Evolutionary conservation across 2,329 filamentous ascomycete genomes (phyloP).

Genomic region (Fusarium virguliforme): DNA sequence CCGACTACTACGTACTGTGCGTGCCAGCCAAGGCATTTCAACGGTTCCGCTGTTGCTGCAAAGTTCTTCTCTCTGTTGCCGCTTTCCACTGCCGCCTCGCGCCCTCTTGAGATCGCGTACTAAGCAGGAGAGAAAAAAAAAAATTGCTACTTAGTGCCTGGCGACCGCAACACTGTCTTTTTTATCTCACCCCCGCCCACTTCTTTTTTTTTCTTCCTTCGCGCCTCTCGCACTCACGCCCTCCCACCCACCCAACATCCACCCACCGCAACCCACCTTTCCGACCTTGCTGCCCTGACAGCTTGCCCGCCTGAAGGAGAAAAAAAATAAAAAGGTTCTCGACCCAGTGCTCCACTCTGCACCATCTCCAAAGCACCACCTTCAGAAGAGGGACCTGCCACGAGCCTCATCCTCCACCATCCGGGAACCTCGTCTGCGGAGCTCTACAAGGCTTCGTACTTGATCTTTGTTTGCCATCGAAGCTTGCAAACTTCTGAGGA

Average conservation of each 20-base stretch:
- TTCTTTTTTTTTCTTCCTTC: slow-evolving; percentile 46
- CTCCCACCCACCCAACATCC: slow-evolving; percentile 42
- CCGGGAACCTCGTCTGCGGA: slow-evolving; percentile 55
- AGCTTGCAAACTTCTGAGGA: slow-evolving; percentile 36
- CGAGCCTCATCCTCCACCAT: slow-evolving; percentile 61
- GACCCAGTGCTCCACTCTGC: slow-evolving; percentile 65
- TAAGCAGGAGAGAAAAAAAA: slow-evolving; percentile 43
- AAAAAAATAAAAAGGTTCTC: slow-evolving; percentile 62
- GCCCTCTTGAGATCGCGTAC: slow-evolving; percentile 37
- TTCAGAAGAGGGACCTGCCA: slow-evolving; percentile 59
- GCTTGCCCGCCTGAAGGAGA: slow-evolving; percentile 45
- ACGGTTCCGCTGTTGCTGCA: slow-evolving; percentile 45
- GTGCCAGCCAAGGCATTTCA: slow-evolving; percentile 45
- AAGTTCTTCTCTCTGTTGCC: slow-evolving; percentile 22
- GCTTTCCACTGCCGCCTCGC: slow-evolving; percentile 32
- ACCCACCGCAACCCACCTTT: slow-evolving; percentile 52
- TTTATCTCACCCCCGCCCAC: slow-evolving; percentile 45
- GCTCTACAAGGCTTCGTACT: slow-evolving; percentile 49
- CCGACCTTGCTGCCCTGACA: slow-evolving; percentile 52
- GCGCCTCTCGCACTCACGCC: slow-evolving; percentile 43
- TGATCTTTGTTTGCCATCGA: slow-evolving; percentile 48
- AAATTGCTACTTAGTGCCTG: slow-evolving; percentile 40
- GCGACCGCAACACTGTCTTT: slow-evolving; percentile 41
- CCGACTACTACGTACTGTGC: slow-evolving; percentile 38
- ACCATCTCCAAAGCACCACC: slow-evolving; percentile 64